Evolutionary conservation across 345 rosid genomes (phyloP).

Genomic region (Gossypium rotundifolium): DNA sequence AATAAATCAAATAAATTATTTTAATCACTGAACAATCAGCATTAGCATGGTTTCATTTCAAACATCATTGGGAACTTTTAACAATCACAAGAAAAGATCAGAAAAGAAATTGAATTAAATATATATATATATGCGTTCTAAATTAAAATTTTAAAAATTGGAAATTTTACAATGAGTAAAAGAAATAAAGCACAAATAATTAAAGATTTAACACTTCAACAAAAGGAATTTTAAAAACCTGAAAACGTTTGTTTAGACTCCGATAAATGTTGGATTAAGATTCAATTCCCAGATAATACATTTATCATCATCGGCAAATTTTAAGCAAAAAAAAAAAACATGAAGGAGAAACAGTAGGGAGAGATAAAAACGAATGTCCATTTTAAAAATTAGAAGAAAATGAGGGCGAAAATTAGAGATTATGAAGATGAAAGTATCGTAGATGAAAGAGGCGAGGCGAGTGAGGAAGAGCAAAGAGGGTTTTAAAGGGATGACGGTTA

Average conservation of each 20-base stretch:
- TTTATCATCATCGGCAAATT: not conserved
- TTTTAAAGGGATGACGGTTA: not conserved
- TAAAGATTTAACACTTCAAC: too few relatives aligned
- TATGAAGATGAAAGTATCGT: too few relatives aligned
- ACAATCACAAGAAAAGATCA: not conserved
- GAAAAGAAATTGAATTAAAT: too few relatives aligned
- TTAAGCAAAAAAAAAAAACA: too few relatives aligned
- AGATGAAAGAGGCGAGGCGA: not conserved
- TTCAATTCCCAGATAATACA: not conserved
- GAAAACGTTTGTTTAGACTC: not conserved
- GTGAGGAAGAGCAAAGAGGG: not conserved
- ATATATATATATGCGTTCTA: too few relatives aligned
- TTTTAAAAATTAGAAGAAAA: not conserved
- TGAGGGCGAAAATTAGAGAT: not conserved
- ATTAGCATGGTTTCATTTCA: constrained; percentile 1
- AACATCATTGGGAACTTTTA: not conserved
- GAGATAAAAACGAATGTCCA: not conserved
- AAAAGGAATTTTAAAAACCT: too few relatives aligned
- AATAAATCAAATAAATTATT: not conserved
- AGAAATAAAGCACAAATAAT: too few relatives aligned
- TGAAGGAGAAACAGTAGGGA: not conserved
- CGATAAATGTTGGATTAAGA: constrained; percentile 1
- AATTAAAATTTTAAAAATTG: too few relatives aligned
- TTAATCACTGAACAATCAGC: constrained; percentile 3
- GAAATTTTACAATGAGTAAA: not conserved